These are phyloP conservation scores for Cardamine occulta DNA, from an alignment of 345 rosid species.

Conservation along the genomic window DNA sequence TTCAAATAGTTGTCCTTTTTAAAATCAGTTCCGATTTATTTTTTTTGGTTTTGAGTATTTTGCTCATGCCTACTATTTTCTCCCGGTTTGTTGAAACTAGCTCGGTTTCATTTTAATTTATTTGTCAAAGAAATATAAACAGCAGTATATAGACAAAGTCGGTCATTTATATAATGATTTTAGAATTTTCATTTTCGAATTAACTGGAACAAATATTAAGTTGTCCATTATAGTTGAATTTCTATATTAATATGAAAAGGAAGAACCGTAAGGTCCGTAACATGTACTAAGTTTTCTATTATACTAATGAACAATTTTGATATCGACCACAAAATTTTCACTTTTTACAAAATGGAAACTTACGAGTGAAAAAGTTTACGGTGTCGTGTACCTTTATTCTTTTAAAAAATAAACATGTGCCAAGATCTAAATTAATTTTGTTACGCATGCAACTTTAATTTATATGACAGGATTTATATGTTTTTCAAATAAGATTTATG, in stretches of 20 bases:
- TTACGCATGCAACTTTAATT: neutral
- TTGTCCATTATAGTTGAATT: neutral
- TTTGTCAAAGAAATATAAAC: too few relatives aligned
- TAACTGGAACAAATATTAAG: too few relatives aligned
- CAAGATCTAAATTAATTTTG: neutral
- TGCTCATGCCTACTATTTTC: too few relatives aligned
- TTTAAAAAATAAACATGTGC: too few relatives aligned
- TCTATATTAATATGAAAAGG: neutral
- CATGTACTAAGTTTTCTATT: neutral
- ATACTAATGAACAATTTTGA: neutral
- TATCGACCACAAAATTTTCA: neutral
- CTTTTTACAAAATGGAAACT: neutral
- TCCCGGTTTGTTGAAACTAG: too few relatives aligned
- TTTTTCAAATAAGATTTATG: neutral
- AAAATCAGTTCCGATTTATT: too few relatives aligned
- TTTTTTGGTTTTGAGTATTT: too few relatives aligned
- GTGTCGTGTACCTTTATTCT: too few relatives aligned
- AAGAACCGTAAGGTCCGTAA: neutral
- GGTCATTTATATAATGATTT: neutral
- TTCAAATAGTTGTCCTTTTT: too few relatives aligned
- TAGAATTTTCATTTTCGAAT: neutral
- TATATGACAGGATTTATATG: neutral
- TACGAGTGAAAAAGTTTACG: too few relatives aligned
- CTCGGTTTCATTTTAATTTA: too few relatives aligned
- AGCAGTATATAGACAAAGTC: too few relatives aligned